Conservation (phyloP, 164 flowering plant genomes). For the Vitis rotundifolia region DNA sequence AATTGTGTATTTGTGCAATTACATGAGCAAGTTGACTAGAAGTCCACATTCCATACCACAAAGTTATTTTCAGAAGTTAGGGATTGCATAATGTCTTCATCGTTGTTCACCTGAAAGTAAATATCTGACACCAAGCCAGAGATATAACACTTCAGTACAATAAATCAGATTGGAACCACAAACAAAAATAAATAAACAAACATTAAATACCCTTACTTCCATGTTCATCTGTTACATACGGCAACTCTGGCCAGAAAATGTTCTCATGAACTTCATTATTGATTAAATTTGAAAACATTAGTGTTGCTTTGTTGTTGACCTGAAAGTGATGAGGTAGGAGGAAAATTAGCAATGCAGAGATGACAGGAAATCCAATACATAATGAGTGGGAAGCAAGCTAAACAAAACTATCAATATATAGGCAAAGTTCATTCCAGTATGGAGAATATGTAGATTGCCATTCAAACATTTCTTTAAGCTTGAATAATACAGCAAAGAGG, state of each 20-base stretch:
- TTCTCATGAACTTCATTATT: conserved; percentile 68
- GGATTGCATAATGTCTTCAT: conserved; percentile 69
- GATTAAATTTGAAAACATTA: conserved; percentile 69
- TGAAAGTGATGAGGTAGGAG: conserved; percentile 26
- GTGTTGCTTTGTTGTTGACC: conserved; percentile 85
- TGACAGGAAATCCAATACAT: not conserved
- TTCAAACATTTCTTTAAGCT: no score
- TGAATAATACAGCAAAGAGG: no score
- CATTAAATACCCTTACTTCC: conserved; percentile 66
- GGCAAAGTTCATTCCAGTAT: no score
- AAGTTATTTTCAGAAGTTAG: conserved; percentile 65
- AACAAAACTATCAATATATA: no score
- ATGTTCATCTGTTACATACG: conserved; percentile 84
- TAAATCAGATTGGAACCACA: not conserved
- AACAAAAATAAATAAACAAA: not conserved
- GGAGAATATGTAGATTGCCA: no score
- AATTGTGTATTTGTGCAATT: not conserved
- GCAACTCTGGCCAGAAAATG: conserved; percentile 84
- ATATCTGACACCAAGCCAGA: conserved; percentile 54
- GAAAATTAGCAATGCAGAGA: conserved; percentile 8
- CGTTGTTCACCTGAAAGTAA: conserved; percentile 76
- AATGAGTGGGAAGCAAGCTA: not conserved
- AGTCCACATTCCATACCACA: conserved; percentile 52
- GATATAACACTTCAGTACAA: conserved; percentile 7
- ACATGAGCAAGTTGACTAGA: conserved; percentile 3